Conservation (phyloP, 2,329 filamentous ascomycete species). For the Grosmannia penicillata region DNA sequence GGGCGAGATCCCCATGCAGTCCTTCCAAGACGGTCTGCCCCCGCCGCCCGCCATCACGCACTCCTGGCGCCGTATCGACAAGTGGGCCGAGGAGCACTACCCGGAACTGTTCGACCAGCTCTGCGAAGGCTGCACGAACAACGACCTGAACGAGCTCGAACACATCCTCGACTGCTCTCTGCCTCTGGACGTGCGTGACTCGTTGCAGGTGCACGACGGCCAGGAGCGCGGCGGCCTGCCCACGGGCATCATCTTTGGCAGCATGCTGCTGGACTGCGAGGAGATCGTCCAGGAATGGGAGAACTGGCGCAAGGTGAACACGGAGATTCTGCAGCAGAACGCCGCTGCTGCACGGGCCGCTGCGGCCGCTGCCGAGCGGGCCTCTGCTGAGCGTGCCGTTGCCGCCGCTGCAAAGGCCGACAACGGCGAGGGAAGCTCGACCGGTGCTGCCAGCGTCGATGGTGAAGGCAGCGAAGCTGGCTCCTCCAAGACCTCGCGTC, state of each 20-base stretch:
- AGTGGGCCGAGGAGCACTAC: constrained; percentile 90
- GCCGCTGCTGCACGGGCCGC: constrained; percentile 42
- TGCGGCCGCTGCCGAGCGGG: constrained; percentile 56
- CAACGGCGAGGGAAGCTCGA: constrained; percentile 10
- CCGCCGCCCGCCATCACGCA: constrained; percentile 77
- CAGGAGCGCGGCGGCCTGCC: constrained; percentile 86
- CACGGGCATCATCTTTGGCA: constrained; percentile 83
- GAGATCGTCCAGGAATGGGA: constrained; percentile 97
- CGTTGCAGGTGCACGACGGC: constrained; percentile 82
- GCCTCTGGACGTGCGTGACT: constrained; percentile 86
- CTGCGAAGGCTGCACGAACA: constrained; percentile 78
- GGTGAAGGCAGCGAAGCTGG: constrained; percentile 46
- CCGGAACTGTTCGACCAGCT: constrained; percentile 88
- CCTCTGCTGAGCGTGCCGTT: too few relatives aligned
- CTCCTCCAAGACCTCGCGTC: constrained; percentile 44
- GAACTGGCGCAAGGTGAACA: constrained; percentile 88
- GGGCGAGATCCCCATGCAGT: constrained; percentile 92
- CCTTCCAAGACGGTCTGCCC: constrained; percentile 80
- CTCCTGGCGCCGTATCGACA: constrained; percentile 89
- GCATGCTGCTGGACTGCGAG: constrained; percentile 94
- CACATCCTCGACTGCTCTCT: constrained; percentile 90
- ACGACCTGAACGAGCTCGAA: constrained; percentile 93
- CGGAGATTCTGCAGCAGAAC: constrained; percentile 63
- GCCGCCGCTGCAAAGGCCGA: constrained; percentile 47
- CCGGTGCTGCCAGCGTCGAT: constrained; percentile 31